Base-by-base conservation (phyloP, 257 asterid species). In the Fraxinus excelsior region DNA sequence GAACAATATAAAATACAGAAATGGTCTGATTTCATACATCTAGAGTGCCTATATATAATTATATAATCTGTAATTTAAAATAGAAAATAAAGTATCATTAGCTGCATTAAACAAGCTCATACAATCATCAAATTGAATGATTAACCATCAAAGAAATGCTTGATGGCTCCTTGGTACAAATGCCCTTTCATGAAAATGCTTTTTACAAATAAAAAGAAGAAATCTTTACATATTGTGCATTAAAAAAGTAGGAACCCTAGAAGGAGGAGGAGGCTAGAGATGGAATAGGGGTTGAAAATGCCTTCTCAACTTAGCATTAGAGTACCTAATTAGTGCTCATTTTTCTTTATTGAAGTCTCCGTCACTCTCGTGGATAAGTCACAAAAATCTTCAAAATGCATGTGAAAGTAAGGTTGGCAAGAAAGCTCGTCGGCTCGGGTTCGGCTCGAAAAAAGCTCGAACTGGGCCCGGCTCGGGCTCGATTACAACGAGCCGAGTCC, bases 101-200 rank as follows among this genome's bases (percentile, higher is more conserved):
- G 38, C 67, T 76, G 85, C 80, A 79, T 82, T 66, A 25, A 81
- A 76, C 67, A 77, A 74, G 80, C 71, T 77, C 73, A 76, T 40
- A 82, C 84, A 79, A 85, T 85, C 79, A 85, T 80, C 72, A 79
- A 85, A 72, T 28, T 74, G 71, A 82, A 79, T 85, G 79, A 82
- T 79, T 71, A 76, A 82, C 78, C 26, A 77, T 68, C 66, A 42
- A 35, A 66, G 25, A 82, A 66, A 62, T 25, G 68, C 68, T 62
- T 12, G 68, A 62, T 26, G 68, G 18, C 25, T 62, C 68, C 28
- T 62, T 62, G 68, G 68, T 62, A 62, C 68, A 25, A 62, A 62
- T 62, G 68, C 34, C 11, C 68, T 62, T 62, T 62, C 3, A 62
- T 62, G 35, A 25, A 25, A 62, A 62, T 26, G 19, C 68, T 25